phyloP scores from a whole-genome alignment of 306 rosid species.

The Hippophae gyantsensis region DNA sequence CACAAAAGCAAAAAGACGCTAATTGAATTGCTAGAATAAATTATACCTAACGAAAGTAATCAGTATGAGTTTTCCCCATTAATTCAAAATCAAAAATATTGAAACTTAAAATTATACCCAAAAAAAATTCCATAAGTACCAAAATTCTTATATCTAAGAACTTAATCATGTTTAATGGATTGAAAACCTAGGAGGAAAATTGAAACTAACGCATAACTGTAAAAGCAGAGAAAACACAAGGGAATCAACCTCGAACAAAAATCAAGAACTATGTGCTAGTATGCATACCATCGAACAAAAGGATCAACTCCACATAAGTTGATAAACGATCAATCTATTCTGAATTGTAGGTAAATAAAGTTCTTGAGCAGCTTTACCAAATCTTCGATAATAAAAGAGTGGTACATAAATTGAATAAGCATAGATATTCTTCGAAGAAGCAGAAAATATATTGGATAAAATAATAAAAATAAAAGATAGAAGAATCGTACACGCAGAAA shows the following conservation, averaged over 20 bases:
- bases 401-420: background rate
- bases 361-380: background rate
- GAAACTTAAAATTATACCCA: too few species aligned
- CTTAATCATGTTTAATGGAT: background rate
- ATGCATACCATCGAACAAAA: background rate
- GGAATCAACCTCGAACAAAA: background rate
- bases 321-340: conserved; percentile 3
- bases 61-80: too few species aligned
- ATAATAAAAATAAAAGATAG: background rate
- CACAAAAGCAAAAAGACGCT: too few species aligned
- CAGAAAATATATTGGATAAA: too few species aligned
- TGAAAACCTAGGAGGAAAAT: background rate
- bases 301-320: background rate
- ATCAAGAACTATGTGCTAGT: background rate
- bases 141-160: background rate
- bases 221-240: background rate
- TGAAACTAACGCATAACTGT: background rate
- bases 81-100: too few species aligned
- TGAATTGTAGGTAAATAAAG: background rate
- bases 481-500: conserved; percentile 19
- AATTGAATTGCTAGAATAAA: too few species aligned
- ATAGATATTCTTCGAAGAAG: background rate
- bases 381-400: background rate
- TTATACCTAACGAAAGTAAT: too few species aligned
- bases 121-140: background rate